These are phyloP conservation scores for Smittium mucronatum DNA, from an alignment of 371 early-diverging fungal species.

Conservation along the genomic window DNA sequence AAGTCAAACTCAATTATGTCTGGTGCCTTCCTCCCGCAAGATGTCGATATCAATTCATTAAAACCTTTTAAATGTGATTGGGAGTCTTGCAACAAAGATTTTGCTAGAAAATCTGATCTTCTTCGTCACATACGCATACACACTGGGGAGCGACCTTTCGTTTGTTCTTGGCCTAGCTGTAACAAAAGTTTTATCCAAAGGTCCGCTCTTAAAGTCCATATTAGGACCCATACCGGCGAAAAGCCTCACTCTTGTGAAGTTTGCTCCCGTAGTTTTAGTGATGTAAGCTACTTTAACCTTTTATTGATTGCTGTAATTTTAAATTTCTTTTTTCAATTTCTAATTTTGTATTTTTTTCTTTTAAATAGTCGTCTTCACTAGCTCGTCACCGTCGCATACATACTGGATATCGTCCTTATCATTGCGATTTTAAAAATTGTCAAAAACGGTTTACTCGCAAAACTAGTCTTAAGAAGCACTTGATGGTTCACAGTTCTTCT, in stretches of 20 bases:
- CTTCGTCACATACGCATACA: constrained; percentile 61
- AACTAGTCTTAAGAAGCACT: constrained; percentile 48
- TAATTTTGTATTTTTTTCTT: constrained; percentile 22
- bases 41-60: background rate
- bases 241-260: constrained; percentile 57
- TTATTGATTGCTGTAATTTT: background rate
- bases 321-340: constrained; percentile 1
- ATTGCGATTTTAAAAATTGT: constrained; percentile 32
- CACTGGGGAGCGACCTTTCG: constrained; percentile 56
- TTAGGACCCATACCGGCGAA: constrained; percentile 67
- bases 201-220: constrained; percentile 63
- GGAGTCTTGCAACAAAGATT: constrained; percentile 48
- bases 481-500: constrained; percentile 8
- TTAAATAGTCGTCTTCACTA: constrained; percentile 20
- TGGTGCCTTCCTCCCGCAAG: background rate
- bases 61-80: constrained; percentile 52
- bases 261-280: constrained; percentile 33
- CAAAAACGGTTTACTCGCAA: constrained; percentile 50
- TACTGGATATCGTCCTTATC: constrained; percentile 54
- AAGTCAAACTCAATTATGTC: background rate
- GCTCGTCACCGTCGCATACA: constrained; percentile 44
- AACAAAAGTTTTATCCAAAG: constrained; percentile 62
- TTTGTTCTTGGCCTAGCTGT: constrained; percentile 48
- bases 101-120: constrained; percentile 64
- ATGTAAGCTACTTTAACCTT: constrained; percentile 12